Evolutionary conservation across 2,329 filamentous ascomycete species (phyloP).

Genomic region (Hypoxylon sp.): DNA sequence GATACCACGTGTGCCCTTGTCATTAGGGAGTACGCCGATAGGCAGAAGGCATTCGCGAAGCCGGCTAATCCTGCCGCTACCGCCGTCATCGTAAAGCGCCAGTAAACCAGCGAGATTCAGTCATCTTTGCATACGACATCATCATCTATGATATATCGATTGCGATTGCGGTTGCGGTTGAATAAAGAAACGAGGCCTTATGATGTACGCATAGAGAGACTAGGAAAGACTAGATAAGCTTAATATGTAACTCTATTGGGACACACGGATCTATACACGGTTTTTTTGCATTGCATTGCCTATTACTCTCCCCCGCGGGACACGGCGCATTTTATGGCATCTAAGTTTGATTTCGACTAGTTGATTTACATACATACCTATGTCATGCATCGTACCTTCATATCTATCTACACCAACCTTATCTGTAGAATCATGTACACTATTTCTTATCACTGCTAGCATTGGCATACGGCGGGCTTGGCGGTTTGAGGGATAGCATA

Average conservation of each 20-base stretch:
- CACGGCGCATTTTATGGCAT: slow-evolving; percentile 10
- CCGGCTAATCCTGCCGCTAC: slow-evolving; percentile 20
- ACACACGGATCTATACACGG: slow-evolving; percentile 7
- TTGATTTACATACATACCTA: background rate
- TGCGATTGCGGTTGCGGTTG: background rate
- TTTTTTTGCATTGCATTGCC: slow-evolving; percentile 15
- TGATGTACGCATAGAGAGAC: slow-evolving; percentile 15
- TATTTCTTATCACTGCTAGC: slow-evolving; percentile 20
- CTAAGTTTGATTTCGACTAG: background rate
- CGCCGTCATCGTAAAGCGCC: slow-evolving; percentile 37
- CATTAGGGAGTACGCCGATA: slow-evolving; percentile 81
- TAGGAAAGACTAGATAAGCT: slow-evolving; percentile 27
- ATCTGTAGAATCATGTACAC: slow-evolving; percentile 20
- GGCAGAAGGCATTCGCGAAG: slow-evolving; percentile 72
- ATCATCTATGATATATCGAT: slow-evolving; percentile 1
- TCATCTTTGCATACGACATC: background rate
- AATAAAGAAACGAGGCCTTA: slow-evolving; percentile 10
- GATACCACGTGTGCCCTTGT: slow-evolving; percentile 88
- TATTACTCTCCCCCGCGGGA: slow-evolving; percentile 11
- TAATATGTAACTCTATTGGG: slow-evolving; percentile 38
- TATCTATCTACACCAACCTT: slow-evolving; percentile 2
- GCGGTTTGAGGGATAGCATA: slow-evolving; percentile 42
- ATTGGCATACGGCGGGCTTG: slow-evolving; percentile 16
- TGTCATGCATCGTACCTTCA: background rate
- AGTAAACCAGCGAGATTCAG: slow-evolving; percentile 2